Base-by-base conservation (phyloP, 148 eudicot species). In the Beta vulgaris region DNA sequence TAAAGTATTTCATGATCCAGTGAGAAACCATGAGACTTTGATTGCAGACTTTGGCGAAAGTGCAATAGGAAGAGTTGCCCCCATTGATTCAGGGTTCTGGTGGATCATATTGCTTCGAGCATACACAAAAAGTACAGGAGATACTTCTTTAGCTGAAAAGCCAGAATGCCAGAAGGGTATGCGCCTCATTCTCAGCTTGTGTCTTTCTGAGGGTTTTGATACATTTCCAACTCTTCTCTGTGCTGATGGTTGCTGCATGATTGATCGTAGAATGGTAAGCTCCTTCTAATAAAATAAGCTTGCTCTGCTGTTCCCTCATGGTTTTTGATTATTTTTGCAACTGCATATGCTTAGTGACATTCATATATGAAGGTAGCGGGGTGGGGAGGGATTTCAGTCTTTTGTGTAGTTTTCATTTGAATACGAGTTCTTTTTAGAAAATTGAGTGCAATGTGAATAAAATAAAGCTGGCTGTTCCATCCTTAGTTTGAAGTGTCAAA, bases 141-240 rank as follows among this genome's bases (percentile, higher is more conserved):
- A 95, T 81, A 35, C 89, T 68, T 85, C 97, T n/a, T 86, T 95
- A 82, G 92, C 97, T 65, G 99, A 95, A 61, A 48, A 68, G 93
- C 96, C 99, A 36, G 99, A 95, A 55, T 95, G 97, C 84, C 99
- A 95, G 80, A 92, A 88, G 86, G 99, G 97, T 7, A 95, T 95
- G 87, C 89, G 92, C 36, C 82, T 90, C 72, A 92, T 95, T 62
- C 85, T 95, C 70, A 89, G 91, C 53, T 72, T 95, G 82, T 95
- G 99, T 55, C 94, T 95, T 72, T 92, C 99, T 13, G 97, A 95
- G 75, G 97, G 97, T 7, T 95, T 92, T 49, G 99, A 95, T 83
- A 92, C 99, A 14, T 90, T 95, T 75, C 98, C 98, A 1, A 95
- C 98, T 63, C 91, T 92, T 81, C 96, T 92, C 15, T 92, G 98